phyloP scores from a whole-genome alignment of 2,329 filamentous ascomycete species.

The Fusarium robinianum region DNA sequence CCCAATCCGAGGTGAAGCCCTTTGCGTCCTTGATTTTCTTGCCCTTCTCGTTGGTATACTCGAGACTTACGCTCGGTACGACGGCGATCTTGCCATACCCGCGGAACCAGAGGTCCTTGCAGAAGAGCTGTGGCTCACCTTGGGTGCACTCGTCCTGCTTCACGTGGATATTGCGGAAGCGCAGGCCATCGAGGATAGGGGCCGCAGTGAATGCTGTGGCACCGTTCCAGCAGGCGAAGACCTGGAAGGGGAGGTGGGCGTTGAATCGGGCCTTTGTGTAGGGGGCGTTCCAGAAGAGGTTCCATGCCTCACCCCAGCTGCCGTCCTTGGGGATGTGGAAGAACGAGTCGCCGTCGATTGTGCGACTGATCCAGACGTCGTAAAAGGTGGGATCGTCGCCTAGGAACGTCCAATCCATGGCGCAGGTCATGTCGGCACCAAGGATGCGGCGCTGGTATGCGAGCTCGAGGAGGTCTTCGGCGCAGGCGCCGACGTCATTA shows the following conservation, averaged over 20 bases:
- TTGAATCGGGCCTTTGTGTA: conserved; percentile 42
- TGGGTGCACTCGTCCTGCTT: conserved; percentile 52
- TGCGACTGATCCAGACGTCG: conserved; percentile 60
- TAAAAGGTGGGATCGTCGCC: conserved; percentile 55
- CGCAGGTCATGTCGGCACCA: conserved; percentile 60
- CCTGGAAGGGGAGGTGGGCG: conserved; percentile 55
- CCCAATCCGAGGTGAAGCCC: conserved; percentile 51
- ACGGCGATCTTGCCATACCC: conserved; percentile 58
- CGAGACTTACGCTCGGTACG: conserved; percentile 59
- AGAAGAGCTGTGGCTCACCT: conserved; percentile 60
- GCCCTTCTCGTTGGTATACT: conserved; percentile 53
- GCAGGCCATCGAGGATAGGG: conserved; percentile 48
- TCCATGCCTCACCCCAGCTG: conserved; percentile 53
- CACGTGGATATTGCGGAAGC: conserved; percentile 51
- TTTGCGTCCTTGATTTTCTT: conserved; percentile 54
- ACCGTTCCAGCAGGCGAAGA: conserved; percentile 66
- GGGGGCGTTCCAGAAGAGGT: conserved; percentile 58
- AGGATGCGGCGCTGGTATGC: conserved; percentile 52
- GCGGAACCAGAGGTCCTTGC: conserved; percentile 59
- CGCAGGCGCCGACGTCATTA: conserved; percentile 58
- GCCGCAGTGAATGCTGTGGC: conserved; percentile 56
- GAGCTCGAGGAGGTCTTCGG: conserved; percentile 62
- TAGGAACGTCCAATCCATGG: conserved; percentile 60
- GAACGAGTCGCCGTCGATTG: conserved; percentile 59
- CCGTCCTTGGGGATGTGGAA: conserved; percentile 58